A percentile compares a stretch with the other conserved stretches of the same genome.
These are phyloP conservation scores for Corrigiola litoralis DNA, from an alignment of 179 eudicot species.

Conservation along the genomic window DNA sequence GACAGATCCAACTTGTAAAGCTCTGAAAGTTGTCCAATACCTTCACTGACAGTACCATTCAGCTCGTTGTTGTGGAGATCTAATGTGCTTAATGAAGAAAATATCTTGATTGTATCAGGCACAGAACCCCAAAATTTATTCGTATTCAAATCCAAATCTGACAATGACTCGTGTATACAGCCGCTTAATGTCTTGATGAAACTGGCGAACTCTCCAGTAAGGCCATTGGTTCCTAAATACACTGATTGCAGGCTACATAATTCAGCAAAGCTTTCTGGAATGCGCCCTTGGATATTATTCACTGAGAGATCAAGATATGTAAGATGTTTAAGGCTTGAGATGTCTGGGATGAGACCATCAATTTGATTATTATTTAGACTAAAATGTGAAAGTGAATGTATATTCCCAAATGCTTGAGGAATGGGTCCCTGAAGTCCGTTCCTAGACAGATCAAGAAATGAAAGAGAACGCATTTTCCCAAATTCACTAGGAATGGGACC, in stretches of 20 bases:
- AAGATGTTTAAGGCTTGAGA: not conserved
- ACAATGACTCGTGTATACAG: slow-evolving; percentile 5
- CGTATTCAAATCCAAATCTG: not conserved
- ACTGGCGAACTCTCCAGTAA: slow-evolving; percentile 2
- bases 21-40: slow-evolving; percentile 10
- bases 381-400: not conserved
- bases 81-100: slow-evolving; percentile 5
- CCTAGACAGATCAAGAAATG: slow-evolving; percentile 4
- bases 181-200: slow-evolving; percentile 7
- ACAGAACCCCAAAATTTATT: slow-evolving; percentile 22
- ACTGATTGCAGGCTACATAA: slow-evolving; percentile 8
- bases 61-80: not conserved
- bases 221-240: not conserved
- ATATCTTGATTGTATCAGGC: not conserved
- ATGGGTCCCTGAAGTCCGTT: not conserved
- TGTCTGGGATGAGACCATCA: not conserved
- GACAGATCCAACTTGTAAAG: not conserved
- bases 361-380: not conserved
- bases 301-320: not conserved
- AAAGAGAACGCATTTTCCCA: not conserved
- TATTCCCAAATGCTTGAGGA: not conserved
- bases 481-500: slow-evolving; percentile 1
- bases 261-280: not conserved
- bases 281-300: slow-evolving; percentile 4
- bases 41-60: not conserved